Evolutionary conservation across 106 monocot genomes (phyloP), one percentile per base, ranked within the genome.

Genomic region (Dioscorea zingiberensis): DNA sequence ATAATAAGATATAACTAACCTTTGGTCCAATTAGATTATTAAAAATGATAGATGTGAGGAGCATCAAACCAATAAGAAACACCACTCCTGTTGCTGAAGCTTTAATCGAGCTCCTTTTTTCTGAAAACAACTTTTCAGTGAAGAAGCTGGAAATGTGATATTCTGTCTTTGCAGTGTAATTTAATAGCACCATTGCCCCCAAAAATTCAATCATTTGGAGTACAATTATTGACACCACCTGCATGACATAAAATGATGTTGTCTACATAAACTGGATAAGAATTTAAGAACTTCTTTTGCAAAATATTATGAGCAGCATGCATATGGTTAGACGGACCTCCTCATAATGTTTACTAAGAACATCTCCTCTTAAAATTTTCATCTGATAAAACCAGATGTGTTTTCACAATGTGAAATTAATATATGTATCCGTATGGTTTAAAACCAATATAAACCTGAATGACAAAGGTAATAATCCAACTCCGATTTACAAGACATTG

Each of bases 11-110:
- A 18, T 1, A 18, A 53, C 71, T 70, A 15, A 95, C 91, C 83
- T 88, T 83, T 46, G 85, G 46, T 47, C 78, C 95, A 59, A 88
- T 47, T 21, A 97, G 67, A 58, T 38, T 70, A 55, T 91, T 85
- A 60, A 81, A 80, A 55, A 88, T n/a, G 23, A 70, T 47, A 21
- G 91, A 85, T 60, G 81, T 77, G 28, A 86, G 15, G 28, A 83
- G 67, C 44, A 84, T 74, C 60, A 91, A 29, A 5, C 65, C 44
- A 2, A 81, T 22, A 69, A 97, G 47, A 70, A 85, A 68, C 22
- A 55, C 80, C 13, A 81, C 64, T 11, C 83, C 85, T 32, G 76
- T 22, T 62, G 59, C 63, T 38, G 81, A 71, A 29, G 80, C 79
- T 59, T 65, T 85, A 45, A 91, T 25, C 85, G 76, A 83, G 62